Percentiles rank a stretch among this genome's conserved stretches.
Evolutionary conservation across 2,329 filamentous ascomycete genomes (phyloP).

Genomic region (Teratosphaeria destructans): DNA sequence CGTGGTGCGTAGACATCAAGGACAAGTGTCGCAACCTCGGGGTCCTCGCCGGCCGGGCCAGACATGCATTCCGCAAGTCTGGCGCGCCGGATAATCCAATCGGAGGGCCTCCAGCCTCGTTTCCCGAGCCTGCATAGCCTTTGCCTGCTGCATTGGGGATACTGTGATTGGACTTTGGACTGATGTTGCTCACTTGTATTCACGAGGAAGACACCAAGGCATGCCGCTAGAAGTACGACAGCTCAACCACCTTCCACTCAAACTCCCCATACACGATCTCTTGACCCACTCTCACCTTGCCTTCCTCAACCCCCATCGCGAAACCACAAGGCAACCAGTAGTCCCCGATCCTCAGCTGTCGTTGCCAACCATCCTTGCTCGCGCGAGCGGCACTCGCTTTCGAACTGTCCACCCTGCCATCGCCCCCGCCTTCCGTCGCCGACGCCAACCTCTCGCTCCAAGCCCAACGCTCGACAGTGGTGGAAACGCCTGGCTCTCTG

Average conservation of each 20-base stretch:
- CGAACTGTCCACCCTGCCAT: neutral
- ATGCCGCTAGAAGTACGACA: constrained; percentile 4
- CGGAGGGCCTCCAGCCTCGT: no score
- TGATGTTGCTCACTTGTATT: neutral
- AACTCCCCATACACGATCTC: constrained; percentile 24
- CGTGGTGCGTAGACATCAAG: no score
- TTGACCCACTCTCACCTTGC: constrained; percentile 21
- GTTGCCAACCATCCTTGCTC: constrained; percentile 24
- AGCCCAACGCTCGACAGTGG: constrained; percentile 48
- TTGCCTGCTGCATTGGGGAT: no score
- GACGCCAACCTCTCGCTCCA: constrained; percentile 18
- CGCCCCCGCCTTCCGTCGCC: neutral
- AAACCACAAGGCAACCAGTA: constrained; percentile 31
- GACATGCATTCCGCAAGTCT: no score
- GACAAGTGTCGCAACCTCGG: no score
- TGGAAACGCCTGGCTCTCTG: neutral
- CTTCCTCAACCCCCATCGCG: constrained; percentile 23
- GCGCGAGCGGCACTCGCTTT: constrained; percentile 1
- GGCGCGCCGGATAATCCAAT: no score
- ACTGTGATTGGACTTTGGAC: no score
- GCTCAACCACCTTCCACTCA: constrained; percentile 31
- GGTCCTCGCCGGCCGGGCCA: no score
- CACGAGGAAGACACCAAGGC: neutral
- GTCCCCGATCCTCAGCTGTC: constrained; percentile 29
- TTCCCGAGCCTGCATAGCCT: no score